Evolutionary conservation across 2,329 filamentous ascomycete species (phyloP).

Genomic region (Hypoxylon sp.): DNA sequence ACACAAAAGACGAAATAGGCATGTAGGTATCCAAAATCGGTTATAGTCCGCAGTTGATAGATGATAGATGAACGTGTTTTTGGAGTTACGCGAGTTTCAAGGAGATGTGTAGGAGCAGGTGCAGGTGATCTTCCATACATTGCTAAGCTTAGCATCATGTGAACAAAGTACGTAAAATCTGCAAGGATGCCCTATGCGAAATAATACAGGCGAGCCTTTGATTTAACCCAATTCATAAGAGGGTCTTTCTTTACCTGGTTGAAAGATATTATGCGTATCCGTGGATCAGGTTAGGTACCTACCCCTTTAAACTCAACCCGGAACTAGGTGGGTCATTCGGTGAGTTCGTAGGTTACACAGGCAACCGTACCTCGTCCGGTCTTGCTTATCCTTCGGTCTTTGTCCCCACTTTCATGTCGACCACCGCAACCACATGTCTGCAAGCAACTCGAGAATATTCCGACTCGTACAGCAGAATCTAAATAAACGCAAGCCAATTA

Average conservation of each 20-base stretch:
- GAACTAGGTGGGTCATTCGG: not conserved
- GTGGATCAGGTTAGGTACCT: not conserved
- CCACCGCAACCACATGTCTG: not conserved
- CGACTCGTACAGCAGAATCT: not conserved
- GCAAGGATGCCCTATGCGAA: not conserved
- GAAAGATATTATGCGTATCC: too few species aligned
- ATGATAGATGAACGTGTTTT: constrained; percentile 18
- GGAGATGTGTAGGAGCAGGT: constrained; percentile 5
- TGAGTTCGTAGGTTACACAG: constrained; percentile 1
- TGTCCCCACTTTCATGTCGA: constrained; percentile 8
- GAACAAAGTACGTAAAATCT: not conserved
- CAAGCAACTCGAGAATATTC: not conserved
- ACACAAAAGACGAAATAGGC: constrained; percentile 2
- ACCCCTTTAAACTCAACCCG: not conserved
- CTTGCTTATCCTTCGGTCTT: not conserved
- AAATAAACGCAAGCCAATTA: not conserved
- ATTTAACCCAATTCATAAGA: too few species aligned
- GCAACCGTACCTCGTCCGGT: not conserved
- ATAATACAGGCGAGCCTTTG: too few species aligned
- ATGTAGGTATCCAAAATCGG: not conserved
- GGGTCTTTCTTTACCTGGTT: too few species aligned
- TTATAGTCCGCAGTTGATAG: constrained; percentile 17
- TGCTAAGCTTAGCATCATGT: not conserved
- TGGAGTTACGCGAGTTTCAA: constrained; percentile 11
- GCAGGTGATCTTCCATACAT: constrained; percentile 2